A percentile compares a stretch with the other conserved stretches of the same genome.
Conservation (phyloP, 441 rosid species). For the Croton laevigatus region DNA sequence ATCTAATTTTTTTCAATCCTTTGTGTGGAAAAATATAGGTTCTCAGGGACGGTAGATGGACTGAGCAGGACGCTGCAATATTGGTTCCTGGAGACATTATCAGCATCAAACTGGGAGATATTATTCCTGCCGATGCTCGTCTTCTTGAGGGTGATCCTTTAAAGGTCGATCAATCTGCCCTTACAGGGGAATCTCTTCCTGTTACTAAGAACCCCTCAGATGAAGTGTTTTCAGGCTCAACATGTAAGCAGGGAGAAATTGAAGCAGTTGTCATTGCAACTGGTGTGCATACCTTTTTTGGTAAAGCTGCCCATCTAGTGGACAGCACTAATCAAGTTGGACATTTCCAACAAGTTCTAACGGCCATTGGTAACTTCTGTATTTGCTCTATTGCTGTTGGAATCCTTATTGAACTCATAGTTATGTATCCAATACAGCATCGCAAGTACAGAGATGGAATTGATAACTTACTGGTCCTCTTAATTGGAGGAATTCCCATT, state of each 20-base stretch:
- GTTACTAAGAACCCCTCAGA: conserved; percentile 75
- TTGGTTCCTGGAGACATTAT: conserved; percentile 91
- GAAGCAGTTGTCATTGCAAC: conserved; percentile 92
- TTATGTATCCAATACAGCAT: conserved; percentile 77
- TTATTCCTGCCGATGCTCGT: conserved; percentile 90
- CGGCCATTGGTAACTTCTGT: conserved; percentile 91
- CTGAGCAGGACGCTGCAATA: conserved; percentile 80
- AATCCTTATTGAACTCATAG: conserved; percentile 53
- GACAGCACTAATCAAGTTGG: conserved; percentile 88
- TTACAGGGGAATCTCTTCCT: conserved; percentile 91
- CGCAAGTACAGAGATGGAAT: conserved; percentile 78
- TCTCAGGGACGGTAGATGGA: conserved; percentile 79
- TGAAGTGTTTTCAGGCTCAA: conserved; percentile 89
- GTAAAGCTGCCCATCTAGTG: conserved; percentile 93
- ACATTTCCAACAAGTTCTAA: conserved; percentile 82
- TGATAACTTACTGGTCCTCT: conserved; percentile 77
- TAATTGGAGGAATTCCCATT: conserved; percentile 93
- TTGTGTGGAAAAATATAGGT: conserved; percentile 39
- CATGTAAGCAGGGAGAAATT: conserved; percentile 87
- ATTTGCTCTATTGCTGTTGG: conserved; percentile 85
- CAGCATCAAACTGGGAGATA: conserved; percentile 80
- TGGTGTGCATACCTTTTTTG: conserved; percentile 91
- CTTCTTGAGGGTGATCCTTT: conserved; percentile 92
- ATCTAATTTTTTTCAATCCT: not conserved
- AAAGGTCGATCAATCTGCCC: conserved; percentile 88